Evolutionary conservation across 768 basidiomycete species (phyloP).

Genomic region (Lactarius sp.): DNA sequence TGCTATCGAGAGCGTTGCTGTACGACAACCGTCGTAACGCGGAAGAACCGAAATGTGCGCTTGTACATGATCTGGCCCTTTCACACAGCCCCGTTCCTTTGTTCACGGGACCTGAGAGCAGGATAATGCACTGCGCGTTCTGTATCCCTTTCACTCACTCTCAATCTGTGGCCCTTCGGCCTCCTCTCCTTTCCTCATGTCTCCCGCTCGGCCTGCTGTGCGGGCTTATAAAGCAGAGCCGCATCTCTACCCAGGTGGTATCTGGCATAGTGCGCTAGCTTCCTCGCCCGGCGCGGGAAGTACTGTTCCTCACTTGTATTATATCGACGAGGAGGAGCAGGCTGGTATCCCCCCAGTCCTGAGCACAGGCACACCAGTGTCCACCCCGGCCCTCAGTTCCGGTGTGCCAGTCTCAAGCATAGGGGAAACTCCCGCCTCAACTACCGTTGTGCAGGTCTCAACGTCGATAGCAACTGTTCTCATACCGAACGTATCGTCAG

Average conservation of each 20-base stretch:
- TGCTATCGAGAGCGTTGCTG: slow-evolving; percentile 18
- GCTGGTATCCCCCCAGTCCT: not conserved
- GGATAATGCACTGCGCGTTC: not conserved
- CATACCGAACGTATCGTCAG: not conserved
- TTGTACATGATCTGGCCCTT: not conserved
- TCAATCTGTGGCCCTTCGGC: slow-evolving; percentile 16
- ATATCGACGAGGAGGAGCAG: not conserved
- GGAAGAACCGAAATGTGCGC: not conserved
- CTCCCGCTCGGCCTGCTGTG: slow-evolving; percentile 19
- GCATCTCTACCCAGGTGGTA: not conserved
- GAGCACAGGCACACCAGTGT: not conserved
- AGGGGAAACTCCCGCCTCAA: not conserved
- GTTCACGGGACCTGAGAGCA: slow-evolving; percentile 1
- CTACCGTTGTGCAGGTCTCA: slow-evolving; percentile 5
- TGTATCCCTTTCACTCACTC: not conserved
- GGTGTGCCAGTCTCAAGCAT: not conserved
- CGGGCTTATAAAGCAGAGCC: slow-evolving; percentile 7
- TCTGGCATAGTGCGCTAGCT: not conserved
- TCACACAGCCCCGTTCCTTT: not conserved
- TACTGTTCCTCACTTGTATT: not conserved
- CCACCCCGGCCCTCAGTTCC: not conserved
- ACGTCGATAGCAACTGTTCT: not conserved
- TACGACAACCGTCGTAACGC: slow-evolving; percentile 10
- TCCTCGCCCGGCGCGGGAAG: slow-evolving; percentile 12
- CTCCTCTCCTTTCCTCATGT: slow-evolving; percentile 7